These are phyloP conservation scores for Boletus insuetus DNA, from an alignment of 768 basidiomycete species.

Conservation along the genomic window DNA sequence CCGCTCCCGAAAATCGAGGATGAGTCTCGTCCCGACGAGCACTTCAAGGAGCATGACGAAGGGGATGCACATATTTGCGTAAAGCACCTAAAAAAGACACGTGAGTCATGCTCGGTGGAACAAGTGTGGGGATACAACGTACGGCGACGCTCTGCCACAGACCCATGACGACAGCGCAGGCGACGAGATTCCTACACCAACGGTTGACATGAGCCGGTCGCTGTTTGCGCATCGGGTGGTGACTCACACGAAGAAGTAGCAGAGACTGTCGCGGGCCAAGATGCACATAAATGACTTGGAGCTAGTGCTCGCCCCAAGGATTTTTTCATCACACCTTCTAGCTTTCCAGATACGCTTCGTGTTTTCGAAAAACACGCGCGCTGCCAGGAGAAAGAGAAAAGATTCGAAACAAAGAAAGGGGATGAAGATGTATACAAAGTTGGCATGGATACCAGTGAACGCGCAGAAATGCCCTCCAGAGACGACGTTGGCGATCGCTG, in stretches of 20 bases:
- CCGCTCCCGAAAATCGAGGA: constrained; percentile 32
- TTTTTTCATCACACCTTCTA: not conserved
- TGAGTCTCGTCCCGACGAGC: constrained; percentile 30
- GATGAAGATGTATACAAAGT: constrained; percentile 29
- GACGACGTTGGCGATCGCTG: constrained; percentile 8
- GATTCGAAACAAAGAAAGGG: constrained; percentile 31
- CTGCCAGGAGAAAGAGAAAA: constrained; percentile 24
- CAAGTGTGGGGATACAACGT: not conserved
- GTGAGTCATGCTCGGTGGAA: not conserved
- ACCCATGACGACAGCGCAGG: constrained; percentile 25
- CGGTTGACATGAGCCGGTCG: not conserved
- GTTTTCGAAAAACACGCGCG: constrained; percentile 14
- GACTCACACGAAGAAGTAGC: constrained; percentile 32
- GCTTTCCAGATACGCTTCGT: not conserved
- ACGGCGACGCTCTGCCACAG: constrained; percentile 28
- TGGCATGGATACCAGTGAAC: constrained; percentile 21
- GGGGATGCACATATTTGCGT: constrained; percentile 31
- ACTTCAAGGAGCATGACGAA: constrained; percentile 32
- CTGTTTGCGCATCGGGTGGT: not conserved
- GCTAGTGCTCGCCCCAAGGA: constrained; percentile 1
- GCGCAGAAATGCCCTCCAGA: constrained; percentile 15
- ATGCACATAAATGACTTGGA: constrained; percentile 19
- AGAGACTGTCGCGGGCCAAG: constrained; percentile 29
- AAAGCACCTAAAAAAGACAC: constrained; percentile 13
- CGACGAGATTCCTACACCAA: constrained; percentile 22